Base-by-base conservation (phyloP, 345 rosid genomes). In the Moricandia moricandioides region DNA sequence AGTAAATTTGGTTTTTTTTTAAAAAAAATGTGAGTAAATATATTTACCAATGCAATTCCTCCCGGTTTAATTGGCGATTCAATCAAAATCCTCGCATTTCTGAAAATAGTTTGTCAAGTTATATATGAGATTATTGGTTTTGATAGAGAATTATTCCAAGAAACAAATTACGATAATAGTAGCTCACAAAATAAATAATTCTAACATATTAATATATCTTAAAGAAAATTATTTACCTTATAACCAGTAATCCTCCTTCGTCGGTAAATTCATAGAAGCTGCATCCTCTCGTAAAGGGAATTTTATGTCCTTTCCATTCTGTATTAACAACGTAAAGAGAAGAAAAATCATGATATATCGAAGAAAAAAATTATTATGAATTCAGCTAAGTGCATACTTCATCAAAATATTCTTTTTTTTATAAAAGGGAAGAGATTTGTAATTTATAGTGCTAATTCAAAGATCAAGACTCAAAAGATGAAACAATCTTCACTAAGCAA, bases 1-100 rank as follows among this genome's bases (percentile, higher is more conserved):
- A 18, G 58, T 29, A 29, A 29, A 4, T 29, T 29, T 29, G 31
- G 31, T 29, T 21, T n/a, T n/a, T n/a, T n/a, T n/a, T n/a, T 21
- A 21, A 21, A 21, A 21, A 1, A 29, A 29, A 29, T 47, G 21
- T 55, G 18, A 18, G 58, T 16, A 16, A 45, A 49, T 56, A 45
- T 12, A 13, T 21, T 86, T 84, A 91, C 98, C 96, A 93, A 80
- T 68, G 78, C 86, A 5, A 85, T 62, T 75, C 86, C 85, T 81
- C 97, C 96, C 33, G 91, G 93, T 84, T 93, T 93, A 78, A 91
- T 79, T 7, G 95, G 95, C 30, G 95, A 90, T 71, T 89, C 95
- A 5, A 75, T 87, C 55, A 90, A 67, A 62, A 86, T 77, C 56
- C 45, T 79, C 13, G 88, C 93, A 52, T 84, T 89, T 88, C 97